phyloP scores from a whole-genome alignment of 495 filamentous ascomycete species.

The Annulohypoxylon stygium region DNA sequence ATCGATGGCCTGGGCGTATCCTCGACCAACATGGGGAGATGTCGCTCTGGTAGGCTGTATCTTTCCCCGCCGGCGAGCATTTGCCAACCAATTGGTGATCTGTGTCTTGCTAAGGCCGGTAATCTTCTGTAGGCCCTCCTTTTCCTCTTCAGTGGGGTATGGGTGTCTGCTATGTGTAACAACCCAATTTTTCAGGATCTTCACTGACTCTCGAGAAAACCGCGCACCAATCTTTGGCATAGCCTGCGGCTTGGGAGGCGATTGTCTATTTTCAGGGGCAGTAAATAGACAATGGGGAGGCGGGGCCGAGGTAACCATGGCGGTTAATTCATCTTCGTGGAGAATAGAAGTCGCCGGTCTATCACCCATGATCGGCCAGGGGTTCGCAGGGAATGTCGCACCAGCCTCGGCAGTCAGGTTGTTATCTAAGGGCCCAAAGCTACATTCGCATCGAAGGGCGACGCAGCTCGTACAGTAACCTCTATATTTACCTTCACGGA shows the following conservation, averaged over 20 bases:
- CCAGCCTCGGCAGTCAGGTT: slow-evolving; percentile 44
- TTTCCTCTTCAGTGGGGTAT: slow-evolving; percentile 85
- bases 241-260: slow-evolving; percentile 33
- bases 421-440: slow-evolving; percentile 63
- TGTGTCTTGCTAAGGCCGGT: slow-evolving; percentile 82
- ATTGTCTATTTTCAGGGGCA: slow-evolving; percentile 54
- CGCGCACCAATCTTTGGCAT: slow-evolving; percentile 67
- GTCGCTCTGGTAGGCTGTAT: slow-evolving; percentile 69
- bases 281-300: slow-evolving; percentile 64
- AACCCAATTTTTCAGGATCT: slow-evolving; percentile 83
- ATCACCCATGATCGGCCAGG: slow-evolving; percentile 61
- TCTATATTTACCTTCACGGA: slow-evolving; percentile 74
- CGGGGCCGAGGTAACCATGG: slow-evolving; percentile 56
- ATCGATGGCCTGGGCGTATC: slow-evolving; percentile 71
- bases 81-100: slow-evolving; percentile 89
- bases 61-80: slow-evolving; percentile 83
- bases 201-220: slow-evolving; percentile 79
- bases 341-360: slow-evolving; percentile 58
- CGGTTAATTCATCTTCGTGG: slow-evolving; percentile 62
- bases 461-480: slow-evolving; percentile 83
- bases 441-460: slow-evolving; percentile 79
- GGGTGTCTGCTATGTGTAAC: slow-evolving; percentile 79
- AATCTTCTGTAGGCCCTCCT: slow-evolving; percentile 75
- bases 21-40: slow-evolving; percentile 66
- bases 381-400: slow-evolving; percentile 57